Percentiles rank a stretch among this genome's conserved stretches.
phyloP scores from a whole-genome alignment of 2,329 filamentous ascomycete genomes.

The Aspergillus novoparasiticus region DNA sequence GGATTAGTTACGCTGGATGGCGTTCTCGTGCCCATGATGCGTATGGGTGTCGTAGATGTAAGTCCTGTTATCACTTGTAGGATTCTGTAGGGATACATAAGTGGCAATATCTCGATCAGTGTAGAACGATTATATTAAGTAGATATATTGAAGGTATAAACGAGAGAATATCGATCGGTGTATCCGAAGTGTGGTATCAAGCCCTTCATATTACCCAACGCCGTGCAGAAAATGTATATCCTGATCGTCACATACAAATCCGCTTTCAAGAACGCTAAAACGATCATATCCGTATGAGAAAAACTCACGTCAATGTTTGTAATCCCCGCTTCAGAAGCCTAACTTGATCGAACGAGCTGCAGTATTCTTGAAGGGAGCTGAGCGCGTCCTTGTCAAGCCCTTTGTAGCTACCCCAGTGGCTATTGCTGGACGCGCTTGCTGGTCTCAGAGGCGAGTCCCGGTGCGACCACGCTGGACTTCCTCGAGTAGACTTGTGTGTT shows the following conservation, averaged over 20 bases:
- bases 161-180: not conserved
- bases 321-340: not conserved
- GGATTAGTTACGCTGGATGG: no score
- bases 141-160: not conserved
- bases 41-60: no score
- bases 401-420: not conserved
- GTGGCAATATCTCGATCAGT: not conserved
- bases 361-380: not conserved
- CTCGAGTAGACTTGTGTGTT: not conserved
- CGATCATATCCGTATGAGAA: not conserved
- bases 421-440: not conserved
- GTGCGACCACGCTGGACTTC: not conserved
- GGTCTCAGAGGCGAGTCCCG: not conserved
- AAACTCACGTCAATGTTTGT: not conserved
- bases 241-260: not conserved
- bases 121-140: not conserved
- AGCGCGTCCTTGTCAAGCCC: not conserved
- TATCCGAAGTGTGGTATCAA: not conserved
- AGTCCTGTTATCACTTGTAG: no score
- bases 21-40: no score
- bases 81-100: not conserved
- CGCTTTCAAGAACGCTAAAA: not conserved
- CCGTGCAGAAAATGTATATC: not conserved
- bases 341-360: conserved; percentile 2
- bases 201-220: no score